phyloP scores from a whole-genome alignment of 148 eudicot species.

The Cornus controversa region DNA sequence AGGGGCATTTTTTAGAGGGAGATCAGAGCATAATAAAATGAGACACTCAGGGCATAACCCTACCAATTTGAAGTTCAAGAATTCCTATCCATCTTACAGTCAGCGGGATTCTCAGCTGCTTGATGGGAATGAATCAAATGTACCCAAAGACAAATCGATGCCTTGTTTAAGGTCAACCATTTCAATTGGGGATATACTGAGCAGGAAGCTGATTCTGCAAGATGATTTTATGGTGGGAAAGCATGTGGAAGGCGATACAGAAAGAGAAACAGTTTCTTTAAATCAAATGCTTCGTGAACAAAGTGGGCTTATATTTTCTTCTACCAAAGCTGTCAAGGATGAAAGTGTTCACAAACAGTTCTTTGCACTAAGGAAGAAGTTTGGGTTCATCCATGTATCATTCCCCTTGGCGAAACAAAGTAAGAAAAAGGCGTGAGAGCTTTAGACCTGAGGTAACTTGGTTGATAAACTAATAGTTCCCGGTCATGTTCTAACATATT shows the following conservation, averaged over 20 bases:
- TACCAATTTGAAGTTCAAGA: slow-evolving; percentile 29
- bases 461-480: background rate
- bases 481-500: slow-evolving; percentile 13
- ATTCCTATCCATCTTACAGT: slow-evolving; percentile 33
- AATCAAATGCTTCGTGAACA: slow-evolving; percentile 65
- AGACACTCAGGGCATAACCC: slow-evolving; percentile 10
- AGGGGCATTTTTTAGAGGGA: slow-evolving; percentile 18
- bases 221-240: slow-evolving; percentile 55
- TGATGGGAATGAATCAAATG: slow-evolving; percentile 25
- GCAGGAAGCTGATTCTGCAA: slow-evolving; percentile 55
- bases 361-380: slow-evolving; percentile 53
- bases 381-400: slow-evolving; percentile 62
- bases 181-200: slow-evolving; percentile 69
- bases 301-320: slow-evolving; percentile 46
- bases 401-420: slow-evolving; percentile 53
- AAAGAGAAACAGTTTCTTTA: slow-evolving; percentile 48
- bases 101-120: slow-evolving; percentile 31
- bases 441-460: slow-evolving; percentile 37
- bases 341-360: slow-evolving; percentile 40
- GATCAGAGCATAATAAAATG: slow-evolving; percentile 19
- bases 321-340: slow-evolving; percentile 38
- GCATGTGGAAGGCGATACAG: slow-evolving; percentile 24
- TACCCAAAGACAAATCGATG: slow-evolving; percentile 24
- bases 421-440: slow-evolving; percentile 48
- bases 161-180: slow-evolving; percentile 42